Evolutionary conservation across 306 rosid species (phyloP), one percentile per base, ranked within the genome.

Genomic region (Sicyos edulis): DNA sequence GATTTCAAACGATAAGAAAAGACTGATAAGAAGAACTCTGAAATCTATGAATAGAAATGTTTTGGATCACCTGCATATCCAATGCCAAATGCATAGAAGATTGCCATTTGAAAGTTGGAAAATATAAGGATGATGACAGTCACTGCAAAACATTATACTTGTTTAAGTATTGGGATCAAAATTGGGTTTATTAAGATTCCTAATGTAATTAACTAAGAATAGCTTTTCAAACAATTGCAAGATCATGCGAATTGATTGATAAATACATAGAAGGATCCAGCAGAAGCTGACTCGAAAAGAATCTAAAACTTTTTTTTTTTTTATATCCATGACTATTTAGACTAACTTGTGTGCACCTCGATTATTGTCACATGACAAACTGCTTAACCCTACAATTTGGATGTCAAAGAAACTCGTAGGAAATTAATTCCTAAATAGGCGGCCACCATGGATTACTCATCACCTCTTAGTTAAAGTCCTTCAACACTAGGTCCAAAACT

Each of bases 91-190:
- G 97, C 95, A 69, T 82, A 93, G 78, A 90, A 85, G 70, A 93
- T 85, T 75, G 97, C 97, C 90, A 84, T 83, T 78, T 90, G 98
- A 83, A 90, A 92, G 68, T 88, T 86, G 53, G 87, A 88, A 76
- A 51, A 82, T 19, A 93, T 74, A 78, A 93, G 80, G 78, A 88
- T 83, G 58, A 88, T 82, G 15, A 83, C 92, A 19, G 92, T 80
- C 14, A 76, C 98, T 93, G 92, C 92, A 87, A 78, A 29, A 80
- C 21, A 59, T 37, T 16, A 24, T 22, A 52, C 11, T 54, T 6
- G 50, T 17, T n/a, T 37, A 37, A 22, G 54, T 70, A 70, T 70
- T 26, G 42, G 42, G 51, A 51, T 21, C 9, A 13, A 64, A 42
- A 42, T 24, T 24, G 47, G 53, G 4, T 17, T 8, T 11, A 0